A percentile compares a stretch with the other conserved stretches of the same genome.
These are phyloP conservation scores for Cryptococcus hybrid DNA, from an alignment of 1,284 basidiomycete species.

Conservation along the genomic window DNA sequence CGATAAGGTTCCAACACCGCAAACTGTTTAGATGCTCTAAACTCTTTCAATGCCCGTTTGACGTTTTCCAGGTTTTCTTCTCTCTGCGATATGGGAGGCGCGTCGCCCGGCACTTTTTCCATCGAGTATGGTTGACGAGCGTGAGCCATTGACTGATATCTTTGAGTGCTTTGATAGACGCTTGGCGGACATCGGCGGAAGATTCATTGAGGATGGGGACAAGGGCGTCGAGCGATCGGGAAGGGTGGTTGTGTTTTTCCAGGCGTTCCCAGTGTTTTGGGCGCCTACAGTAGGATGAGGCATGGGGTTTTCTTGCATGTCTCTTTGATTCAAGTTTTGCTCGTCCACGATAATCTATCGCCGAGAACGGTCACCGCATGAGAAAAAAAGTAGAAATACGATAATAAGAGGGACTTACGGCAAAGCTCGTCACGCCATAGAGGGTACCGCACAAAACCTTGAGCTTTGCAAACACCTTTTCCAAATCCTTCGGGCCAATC, in stretches of 20 bases:
- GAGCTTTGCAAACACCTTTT: slow-evolving; percentile 34
- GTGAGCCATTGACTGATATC: slow-evolving; percentile 50
- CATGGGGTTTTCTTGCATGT: slow-evolving; percentile 7
- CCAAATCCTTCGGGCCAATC: slow-evolving; percentile 49
- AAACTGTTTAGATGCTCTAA: slow-evolving; percentile 52
- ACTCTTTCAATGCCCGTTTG: slow-evolving; percentile 48
- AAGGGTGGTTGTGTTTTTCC: slow-evolving; percentile 15
- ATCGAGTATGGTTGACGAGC: slow-evolving; percentile 56
- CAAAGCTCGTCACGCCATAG: slow-evolving; percentile 37
- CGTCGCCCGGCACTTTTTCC: slow-evolving; percentile 36
- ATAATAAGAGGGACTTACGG: slow-evolving; percentile 18
- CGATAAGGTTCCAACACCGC: slow-evolving; percentile 57
- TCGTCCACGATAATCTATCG: slow-evolving; percentile 36
- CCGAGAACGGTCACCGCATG: background rate
- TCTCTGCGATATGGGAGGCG: slow-evolving; percentile 38
- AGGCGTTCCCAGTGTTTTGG: slow-evolving; percentile 8
- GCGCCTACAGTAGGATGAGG: slow-evolving; percentile 12
- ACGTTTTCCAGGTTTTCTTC: slow-evolving; percentile 51
- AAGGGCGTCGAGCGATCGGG: slow-evolving; percentile 44
- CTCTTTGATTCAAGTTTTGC: slow-evolving; percentile 14
- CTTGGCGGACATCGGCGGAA: slow-evolving; percentile 53
- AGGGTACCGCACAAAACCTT: slow-evolving; percentile 35
- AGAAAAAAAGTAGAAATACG: too few species aligned
- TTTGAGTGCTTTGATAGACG: slow-evolving; percentile 48
- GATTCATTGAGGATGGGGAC: slow-evolving; percentile 55